Evolutionary conservation across 2,329 filamentous ascomycete genomes (phyloP), one percentile per base, ranked within the genome.

Genomic region (Clarireedia homoeocarpa): DNA sequence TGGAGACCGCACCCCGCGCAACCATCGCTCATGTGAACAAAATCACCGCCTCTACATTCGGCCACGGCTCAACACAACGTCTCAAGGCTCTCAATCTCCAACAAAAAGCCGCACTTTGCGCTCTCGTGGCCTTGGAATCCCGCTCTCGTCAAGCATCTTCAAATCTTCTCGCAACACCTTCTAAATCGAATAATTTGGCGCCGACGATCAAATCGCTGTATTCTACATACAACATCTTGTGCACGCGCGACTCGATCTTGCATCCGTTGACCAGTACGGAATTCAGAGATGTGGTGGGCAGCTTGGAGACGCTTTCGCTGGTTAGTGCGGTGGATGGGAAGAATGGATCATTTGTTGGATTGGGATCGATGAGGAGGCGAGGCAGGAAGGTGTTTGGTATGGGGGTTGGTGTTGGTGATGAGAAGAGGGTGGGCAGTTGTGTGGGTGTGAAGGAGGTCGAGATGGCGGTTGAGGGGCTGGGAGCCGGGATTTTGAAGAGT

Each of bases 31-130:
- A 99, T 69, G 83, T 99, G 66, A 95, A 94, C 68, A 91, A 89
- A 65, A 86, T 97, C 59, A 96, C 94, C 0, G 84, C 91, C 0
- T 84, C 89, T 4, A 88, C 90, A 1, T 96, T 99, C 71, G 89
- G 88, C 69, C 92, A 96, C 64, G 91, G 91, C 38, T 88, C 91
- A 1, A 82, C 79, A 12, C 90, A 96, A 65, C 83, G 94, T 57
- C 82, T 99, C 14, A 86, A 88, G 70, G 84, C 85, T 4, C 81
- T 99, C 56, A 99, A 97, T 69, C 79, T 99, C 2, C 95, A 99
- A 69, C 94, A 99, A 71, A 97, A 96, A 71, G 94, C 92, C 4
- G 91, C 92, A 0, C 78, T 99, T 9, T 99, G 94, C 73, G 84
- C 92, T 0, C 77, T 99, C 14, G 80, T 92, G 40, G 89, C 90